phyloP scores from a whole-genome alignment of 208 protist species.

The Sergeia podlipaevii region DNA sequence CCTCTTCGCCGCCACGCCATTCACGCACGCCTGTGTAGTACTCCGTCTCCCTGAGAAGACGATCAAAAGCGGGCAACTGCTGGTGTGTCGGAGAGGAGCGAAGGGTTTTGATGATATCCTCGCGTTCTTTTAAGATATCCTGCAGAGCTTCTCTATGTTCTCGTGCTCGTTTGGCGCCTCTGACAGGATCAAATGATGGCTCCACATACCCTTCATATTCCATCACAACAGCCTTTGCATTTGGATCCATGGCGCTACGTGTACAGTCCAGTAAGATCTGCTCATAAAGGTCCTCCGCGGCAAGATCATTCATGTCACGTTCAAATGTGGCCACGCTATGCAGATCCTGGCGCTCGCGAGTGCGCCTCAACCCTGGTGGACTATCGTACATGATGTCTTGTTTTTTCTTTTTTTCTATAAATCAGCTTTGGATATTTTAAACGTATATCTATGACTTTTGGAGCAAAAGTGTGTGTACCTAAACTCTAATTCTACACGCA shows the following conservation, averaged over 20 bases:
- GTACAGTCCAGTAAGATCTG: constrained; percentile 71
- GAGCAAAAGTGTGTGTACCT: background rate
- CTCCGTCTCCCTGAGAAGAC: constrained; percentile 74
- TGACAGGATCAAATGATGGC: constrained; percentile 48
- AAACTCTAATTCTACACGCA: background rate
- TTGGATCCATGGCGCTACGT: constrained; percentile 62
- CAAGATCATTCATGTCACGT: constrained; percentile 73
- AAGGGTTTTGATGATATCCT: constrained; percentile 59
- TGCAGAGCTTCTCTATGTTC: constrained; percentile 26
- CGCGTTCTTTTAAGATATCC: constrained; percentile 52
- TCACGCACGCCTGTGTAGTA: constrained; percentile 84
- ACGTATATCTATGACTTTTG: too few relatives aligned
- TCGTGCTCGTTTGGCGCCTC: constrained; percentile 28
- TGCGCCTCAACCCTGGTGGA: too few relatives aligned
- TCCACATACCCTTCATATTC: constrained; percentile 68
- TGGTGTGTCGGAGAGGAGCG: constrained; percentile 62
- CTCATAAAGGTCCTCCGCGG: constrained; percentile 74
- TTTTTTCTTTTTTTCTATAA: too few relatives aligned
- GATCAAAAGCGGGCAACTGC: constrained; percentile 62
- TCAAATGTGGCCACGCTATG: constrained; percentile 42
- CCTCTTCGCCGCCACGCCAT: constrained; percentile 31
- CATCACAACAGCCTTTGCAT: constrained; percentile 47
- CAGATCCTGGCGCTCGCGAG: constrained; percentile 75
- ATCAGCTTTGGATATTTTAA: too few relatives aligned
- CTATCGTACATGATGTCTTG: too few relatives aligned